A percentile compares a stretch with the other conserved stretches of the same genome.
phyloP scores from a whole-genome alignment of 2,329 filamentous ascomycete species.

The Nemania sp. region DNA sequence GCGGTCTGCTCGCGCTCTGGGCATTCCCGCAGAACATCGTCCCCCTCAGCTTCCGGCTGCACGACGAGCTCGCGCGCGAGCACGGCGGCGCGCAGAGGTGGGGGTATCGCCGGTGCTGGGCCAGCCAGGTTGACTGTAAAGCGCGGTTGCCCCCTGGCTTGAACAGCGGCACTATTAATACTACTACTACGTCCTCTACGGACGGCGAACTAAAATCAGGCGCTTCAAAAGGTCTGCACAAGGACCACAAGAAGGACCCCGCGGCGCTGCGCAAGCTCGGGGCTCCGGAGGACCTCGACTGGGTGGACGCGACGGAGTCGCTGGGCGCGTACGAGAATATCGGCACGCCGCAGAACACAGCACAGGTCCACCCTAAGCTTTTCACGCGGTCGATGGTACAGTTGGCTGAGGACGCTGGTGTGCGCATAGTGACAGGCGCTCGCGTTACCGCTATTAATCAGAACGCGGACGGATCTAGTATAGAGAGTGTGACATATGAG shows the following conservation, averaged over 20 bases:
- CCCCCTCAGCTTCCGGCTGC: slow-evolving; percentile 76
- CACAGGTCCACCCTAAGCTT: slow-evolving; percentile 81
- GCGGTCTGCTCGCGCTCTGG: slow-evolving; percentile 79
- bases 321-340: slow-evolving; percentile 56
- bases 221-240: slow-evolving; percentile 45
- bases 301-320: slow-evolving; percentile 68
- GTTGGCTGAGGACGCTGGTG: slow-evolving; percentile 72
- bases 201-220: slow-evolving; percentile 11
- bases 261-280: slow-evolving; percentile 46
- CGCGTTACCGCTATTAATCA: slow-evolving; percentile 47
- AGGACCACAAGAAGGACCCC: slow-evolving; percentile 48
- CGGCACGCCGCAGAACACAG: slow-evolving; percentile 69
- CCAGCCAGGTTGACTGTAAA: slow-evolving; percentile 50
- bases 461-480: slow-evolving; percentile 37
- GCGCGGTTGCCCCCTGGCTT: slow-evolving; percentile 48
- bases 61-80: slow-evolving; percentile 75
- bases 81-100: slow-evolving; percentile 75
- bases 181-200: neutral
- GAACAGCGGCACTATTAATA: neutral
- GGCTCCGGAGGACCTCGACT: slow-evolving; percentile 73
- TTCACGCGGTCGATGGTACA: slow-evolving; percentile 80
- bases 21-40: slow-evolving; percentile 79
- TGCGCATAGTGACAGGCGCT: slow-evolving; percentile 60
- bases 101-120: slow-evolving; percentile 71
- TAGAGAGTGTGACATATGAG: slow-evolving; percentile 50